These are phyloP conservation scores for Bisporella sp. DNA, from an alignment of 2,329 filamentous ascomycete species.

Conservation along the genomic window DNA sequence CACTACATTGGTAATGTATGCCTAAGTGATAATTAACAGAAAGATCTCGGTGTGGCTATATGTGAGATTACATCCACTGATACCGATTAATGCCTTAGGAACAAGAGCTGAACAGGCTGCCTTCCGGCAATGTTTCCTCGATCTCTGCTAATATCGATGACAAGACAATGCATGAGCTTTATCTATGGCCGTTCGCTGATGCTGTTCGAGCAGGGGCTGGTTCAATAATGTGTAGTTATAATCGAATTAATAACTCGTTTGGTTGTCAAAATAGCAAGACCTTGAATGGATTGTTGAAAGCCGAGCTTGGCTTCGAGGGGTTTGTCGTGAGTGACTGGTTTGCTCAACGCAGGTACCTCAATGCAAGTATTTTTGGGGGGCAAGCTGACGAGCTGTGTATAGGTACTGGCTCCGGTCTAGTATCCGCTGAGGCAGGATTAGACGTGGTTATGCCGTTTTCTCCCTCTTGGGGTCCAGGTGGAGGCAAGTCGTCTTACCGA, in stretches of 20 bases:
- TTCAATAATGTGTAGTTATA: conserved; percentile 77
- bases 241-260: conserved; percentile 62
- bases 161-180: conserved; percentile 67
- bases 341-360: conserved; percentile 47
- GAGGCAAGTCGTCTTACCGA: conserved; percentile 14
- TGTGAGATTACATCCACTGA: no score
- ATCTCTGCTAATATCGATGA: conserved; percentile 69
- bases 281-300: conserved; percentile 74
- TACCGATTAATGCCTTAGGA: conserved; percentile 33
- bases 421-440: conserved; percentile 69
- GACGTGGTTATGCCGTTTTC: conserved; percentile 46
- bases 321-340: conserved; percentile 84
- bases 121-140: conserved; percentile 37
- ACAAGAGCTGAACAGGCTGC: conserved; percentile 47
- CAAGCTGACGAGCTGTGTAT: not conserved
- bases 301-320: conserved; percentile 79
- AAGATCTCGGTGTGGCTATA: no score
- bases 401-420: conserved; percentile 56
- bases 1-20: conserved; percentile 55
- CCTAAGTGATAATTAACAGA: no score
- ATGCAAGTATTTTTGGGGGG: not conserved
- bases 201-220: conserved; percentile 71
- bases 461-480: conserved; percentile 12
- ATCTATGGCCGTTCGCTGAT: conserved; percentile 80
- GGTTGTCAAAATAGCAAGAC: conserved; percentile 71